These are phyloP conservation scores for Spizellomyces sp. DNA, from an alignment of 192 early-diverging fungal genomes.

Conservation along the genomic window DNA sequence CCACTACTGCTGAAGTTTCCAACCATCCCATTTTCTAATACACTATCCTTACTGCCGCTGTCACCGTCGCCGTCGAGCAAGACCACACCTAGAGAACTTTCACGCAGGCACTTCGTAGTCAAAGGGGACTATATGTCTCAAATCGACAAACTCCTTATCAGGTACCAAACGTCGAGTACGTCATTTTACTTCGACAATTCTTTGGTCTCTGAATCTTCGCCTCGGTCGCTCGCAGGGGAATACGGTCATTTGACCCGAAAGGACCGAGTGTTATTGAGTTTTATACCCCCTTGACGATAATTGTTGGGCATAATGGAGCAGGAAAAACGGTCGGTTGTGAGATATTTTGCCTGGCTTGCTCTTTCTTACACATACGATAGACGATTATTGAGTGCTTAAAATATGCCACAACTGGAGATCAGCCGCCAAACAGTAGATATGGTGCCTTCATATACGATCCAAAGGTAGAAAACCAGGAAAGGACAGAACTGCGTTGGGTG, in stretches of 20 bases:
- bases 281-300: slow-evolving; percentile 88
- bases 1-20: too few species aligned
- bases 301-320: slow-evolving; percentile 93
- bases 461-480: slow-evolving; percentile 54
- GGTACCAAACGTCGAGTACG: background rate
- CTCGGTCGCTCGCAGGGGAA: slow-evolving; percentile 50
- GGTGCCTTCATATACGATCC: slow-evolving; percentile 96
- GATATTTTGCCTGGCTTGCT: too few species aligned
- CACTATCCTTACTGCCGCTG: too few species aligned
- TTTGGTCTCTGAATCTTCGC: background rate
- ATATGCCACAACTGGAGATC: slow-evolving; percentile 89
- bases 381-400: slow-evolving; percentile 97
- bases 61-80: too few species aligned
- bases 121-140: slow-evolving; percentile 8
- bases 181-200: background rate
- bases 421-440: slow-evolving; percentile 83
- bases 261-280: slow-evolving; percentile 77
- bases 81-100: too few species aligned
- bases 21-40: too few species aligned
- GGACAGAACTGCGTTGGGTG: too few species aligned
- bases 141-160: slow-evolving; percentile 20
- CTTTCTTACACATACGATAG: slow-evolving; percentile 20
- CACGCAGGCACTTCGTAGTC: too few species aligned
- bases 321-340: slow-evolving; percentile 79
- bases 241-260: slow-evolving; percentile 90